Percentiles rank a stretch among this genome's conserved stretches.
phyloP scores from a whole-genome alignment of 345 rosid species.

The Raphanus raphanistrum region DNA sequence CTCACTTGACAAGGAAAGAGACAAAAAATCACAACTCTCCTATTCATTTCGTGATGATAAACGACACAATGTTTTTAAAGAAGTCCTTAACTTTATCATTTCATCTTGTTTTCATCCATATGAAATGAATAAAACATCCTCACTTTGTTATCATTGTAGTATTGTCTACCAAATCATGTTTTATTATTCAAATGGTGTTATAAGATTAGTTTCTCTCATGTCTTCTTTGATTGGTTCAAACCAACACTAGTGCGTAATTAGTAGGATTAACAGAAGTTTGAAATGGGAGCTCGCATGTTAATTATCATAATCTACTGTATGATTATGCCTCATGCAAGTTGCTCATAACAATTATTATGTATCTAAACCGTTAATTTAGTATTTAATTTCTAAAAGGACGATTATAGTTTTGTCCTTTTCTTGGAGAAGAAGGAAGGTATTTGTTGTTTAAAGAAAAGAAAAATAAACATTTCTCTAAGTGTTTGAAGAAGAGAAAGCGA shows the following conservation, averaged over 20 bases:
- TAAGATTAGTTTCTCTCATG: constrained; percentile 6
- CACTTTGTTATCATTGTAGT: not conserved
- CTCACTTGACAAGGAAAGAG: constrained; percentile 34
- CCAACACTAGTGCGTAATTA: constrained; percentile 5
- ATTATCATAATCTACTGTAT: constrained; percentile 10
- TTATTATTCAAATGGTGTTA: not conserved
- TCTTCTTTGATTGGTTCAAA: not conserved
- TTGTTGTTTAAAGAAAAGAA: not conserved
- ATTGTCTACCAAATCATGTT: not conserved
- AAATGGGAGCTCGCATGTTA: constrained; percentile 7
- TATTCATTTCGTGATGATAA: constrained; percentile 33
- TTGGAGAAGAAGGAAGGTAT: constrained; percentile 28
- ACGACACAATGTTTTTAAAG: not conserved
- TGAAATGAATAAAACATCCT: not conserved
- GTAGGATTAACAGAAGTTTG: not conserved
- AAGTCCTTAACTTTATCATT: constrained; percentile 7
- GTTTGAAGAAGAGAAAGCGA: constrained; percentile 4
- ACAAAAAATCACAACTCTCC: constrained; percentile 6
- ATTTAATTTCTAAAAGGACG: not conserved
- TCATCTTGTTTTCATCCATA: not conserved
- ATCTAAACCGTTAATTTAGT: not conserved
- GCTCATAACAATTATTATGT: not conserved
- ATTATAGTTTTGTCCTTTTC: constrained; percentile 13
- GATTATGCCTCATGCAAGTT: constrained; percentile 6
- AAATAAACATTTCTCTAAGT: not conserved